These are phyloP conservation scores for Neofusicoccum sp. DNA, from an alignment of 2,329 filamentous ascomycete species.

Conservation along the genomic window DNA sequence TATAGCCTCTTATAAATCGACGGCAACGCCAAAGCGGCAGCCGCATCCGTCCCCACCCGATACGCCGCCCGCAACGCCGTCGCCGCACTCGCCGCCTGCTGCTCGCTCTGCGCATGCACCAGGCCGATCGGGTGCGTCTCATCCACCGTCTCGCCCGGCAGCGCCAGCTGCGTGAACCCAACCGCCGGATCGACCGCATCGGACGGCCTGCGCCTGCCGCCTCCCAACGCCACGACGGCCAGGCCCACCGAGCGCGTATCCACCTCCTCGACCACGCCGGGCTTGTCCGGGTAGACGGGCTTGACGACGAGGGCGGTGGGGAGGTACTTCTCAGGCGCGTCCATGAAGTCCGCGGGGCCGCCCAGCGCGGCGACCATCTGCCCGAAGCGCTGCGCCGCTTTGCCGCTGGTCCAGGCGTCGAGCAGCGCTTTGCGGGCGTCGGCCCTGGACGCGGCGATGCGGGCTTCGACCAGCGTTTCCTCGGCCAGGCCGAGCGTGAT, in stretches of 20 bases:
- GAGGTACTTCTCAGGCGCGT: not conserved
- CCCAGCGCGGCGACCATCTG: conserved; percentile 11
- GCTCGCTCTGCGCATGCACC: conserved; percentile 14
- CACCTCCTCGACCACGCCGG: conserved; percentile 10
- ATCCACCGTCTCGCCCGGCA: conserved; percentile 11
- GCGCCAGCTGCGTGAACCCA: conserved; percentile 13
- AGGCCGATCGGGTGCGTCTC: not conserved
- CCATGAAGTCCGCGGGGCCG: conserved; percentile 16
- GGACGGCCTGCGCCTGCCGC: conserved; percentile 10
- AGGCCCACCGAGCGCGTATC: conserved; percentile 18
- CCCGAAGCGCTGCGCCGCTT: conserved; percentile 3
- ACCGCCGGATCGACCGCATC: conserved; percentile 18
- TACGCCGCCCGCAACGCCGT: conserved; percentile 18
- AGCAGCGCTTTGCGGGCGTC: conserved; percentile 5
- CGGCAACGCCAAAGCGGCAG: not conserved
- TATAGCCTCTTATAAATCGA: not conserved
- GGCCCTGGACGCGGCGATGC: not conserved
- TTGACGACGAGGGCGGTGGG: conserved; percentile 1
- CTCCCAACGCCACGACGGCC: conserved; percentile 20
- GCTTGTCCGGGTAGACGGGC: conserved; percentile 10
- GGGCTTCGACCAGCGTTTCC: conserved; percentile 18
- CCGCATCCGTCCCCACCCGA: not conserved
- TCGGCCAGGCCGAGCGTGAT: conserved; percentile 18
- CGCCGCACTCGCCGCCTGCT: conserved; percentile 11
- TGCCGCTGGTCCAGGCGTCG: conserved; percentile 19